phyloP scores from a whole-genome alignment of 352 stramenopile genomes.

The Phytophthora megakarya region DNA sequence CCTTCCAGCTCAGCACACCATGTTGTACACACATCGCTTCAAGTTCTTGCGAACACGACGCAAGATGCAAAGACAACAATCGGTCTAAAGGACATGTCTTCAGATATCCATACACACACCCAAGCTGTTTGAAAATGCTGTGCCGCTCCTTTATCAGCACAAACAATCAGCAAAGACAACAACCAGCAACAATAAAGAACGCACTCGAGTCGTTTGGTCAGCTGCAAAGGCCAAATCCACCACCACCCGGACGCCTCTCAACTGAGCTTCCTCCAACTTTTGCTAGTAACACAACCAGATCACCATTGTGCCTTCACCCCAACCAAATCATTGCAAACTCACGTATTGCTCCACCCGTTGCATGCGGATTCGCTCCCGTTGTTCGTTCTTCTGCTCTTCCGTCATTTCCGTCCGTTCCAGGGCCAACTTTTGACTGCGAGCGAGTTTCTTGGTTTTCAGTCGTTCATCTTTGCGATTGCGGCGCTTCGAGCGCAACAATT shows the following conservation, averaged over 20 bases:
- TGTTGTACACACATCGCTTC: slow-evolving; percentile 44
- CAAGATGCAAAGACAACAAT: slow-evolving; percentile 66
- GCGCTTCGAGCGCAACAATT: slow-evolving; percentile 28
- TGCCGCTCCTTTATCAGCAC: slow-evolving; percentile 58
- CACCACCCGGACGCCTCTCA: slow-evolving; percentile 54
- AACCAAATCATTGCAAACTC: slow-evolving; percentile 13
- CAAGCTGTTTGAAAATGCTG: slow-evolving; percentile 84
- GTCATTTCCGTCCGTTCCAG: slow-evolving; percentile 35
- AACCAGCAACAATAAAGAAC: not conserved
- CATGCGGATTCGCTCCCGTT: slow-evolving; percentile 67
- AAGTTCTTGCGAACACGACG: slow-evolving; percentile 47
- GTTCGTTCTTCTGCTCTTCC: slow-evolving; percentile 49
- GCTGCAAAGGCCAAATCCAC: slow-evolving; percentile 69
- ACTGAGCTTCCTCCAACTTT: slow-evolving; percentile 62
- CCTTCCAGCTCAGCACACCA: slow-evolving; percentile 66
- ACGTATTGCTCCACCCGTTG: slow-evolving; percentile 81
- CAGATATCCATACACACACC: slow-evolving; percentile 76
- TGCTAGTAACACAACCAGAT: slow-evolving; percentile 45
- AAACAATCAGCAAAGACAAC: not conserved
- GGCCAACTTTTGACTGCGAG: slow-evolving; percentile 6
- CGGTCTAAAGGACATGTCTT: slow-evolving; percentile 68
- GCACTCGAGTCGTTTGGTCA: slow-evolving; percentile 52
- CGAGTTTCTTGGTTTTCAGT: slow-evolving; percentile 33
- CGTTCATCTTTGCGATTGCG: slow-evolving; percentile 42
- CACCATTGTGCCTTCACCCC: not conserved